A percentile compares a stretch with the other conserved stretches of the same genome.
Conservation (phyloP, 2,329 filamentous ascomycete genomes). For the Pseudocercospora ulei region DNA sequence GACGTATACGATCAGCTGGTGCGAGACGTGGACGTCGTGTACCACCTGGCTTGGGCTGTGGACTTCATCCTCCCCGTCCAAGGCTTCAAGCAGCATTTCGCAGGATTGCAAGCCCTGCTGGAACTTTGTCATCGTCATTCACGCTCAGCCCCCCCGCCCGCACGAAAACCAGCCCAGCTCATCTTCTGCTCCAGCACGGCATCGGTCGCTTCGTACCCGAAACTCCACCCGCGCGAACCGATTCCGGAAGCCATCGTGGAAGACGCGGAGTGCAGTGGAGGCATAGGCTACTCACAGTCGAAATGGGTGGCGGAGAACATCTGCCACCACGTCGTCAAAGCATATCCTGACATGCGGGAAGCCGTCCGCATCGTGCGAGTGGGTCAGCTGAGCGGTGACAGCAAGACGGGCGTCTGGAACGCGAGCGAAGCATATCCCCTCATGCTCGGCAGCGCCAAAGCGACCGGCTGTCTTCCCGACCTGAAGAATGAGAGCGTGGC, state of each 20-base stretch:
- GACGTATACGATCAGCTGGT: constrained; percentile 39
- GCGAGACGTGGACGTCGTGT: constrained; percentile 43
- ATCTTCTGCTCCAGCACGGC: constrained; percentile 43
- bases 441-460: constrained; percentile 39
- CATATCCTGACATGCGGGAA: constrained; percentile 27
- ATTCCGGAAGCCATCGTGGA: constrained; percentile 40
- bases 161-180: constrained; percentile 32
- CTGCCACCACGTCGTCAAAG: constrained; percentile 37
- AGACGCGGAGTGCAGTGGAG: constrained; percentile 39
- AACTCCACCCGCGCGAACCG: constrained; percentile 33
- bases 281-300: constrained; percentile 48
- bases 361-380: constrained; percentile 41
- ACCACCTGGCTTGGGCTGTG: constrained; percentile 57
- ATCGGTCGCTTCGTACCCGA: constrained; percentile 37
- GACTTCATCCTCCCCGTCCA: constrained; percentile 52
- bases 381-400: constrained; percentile 43
- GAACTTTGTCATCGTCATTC: constrained; percentile 36
- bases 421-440: constrained; percentile 43
- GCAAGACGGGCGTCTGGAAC: constrained; percentile 42
- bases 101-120: constrained; percentile 44
- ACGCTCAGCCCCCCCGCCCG: constrained; percentile 11
- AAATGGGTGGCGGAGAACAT: constrained; percentile 52
- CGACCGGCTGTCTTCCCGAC: constrained; percentile 37
- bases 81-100: constrained; percentile 47
- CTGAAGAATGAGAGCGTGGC: constrained; percentile 35